Conservation (phyloP, 73 alveolate species). For the Symbiodinium natans region DNA sequence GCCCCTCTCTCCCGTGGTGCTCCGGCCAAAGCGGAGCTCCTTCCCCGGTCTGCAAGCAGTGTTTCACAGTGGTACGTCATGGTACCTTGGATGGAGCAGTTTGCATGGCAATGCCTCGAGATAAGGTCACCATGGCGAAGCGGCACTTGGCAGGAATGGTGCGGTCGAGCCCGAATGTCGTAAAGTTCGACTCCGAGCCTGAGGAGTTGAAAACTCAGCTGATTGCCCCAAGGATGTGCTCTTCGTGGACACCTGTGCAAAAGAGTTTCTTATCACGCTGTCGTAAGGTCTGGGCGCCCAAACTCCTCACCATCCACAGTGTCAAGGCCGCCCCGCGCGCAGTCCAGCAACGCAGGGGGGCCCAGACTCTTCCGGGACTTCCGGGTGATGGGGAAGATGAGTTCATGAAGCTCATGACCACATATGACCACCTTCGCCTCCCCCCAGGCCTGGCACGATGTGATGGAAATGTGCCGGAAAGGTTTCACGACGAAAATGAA, state of each 20-base stretch:
- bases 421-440: no score
- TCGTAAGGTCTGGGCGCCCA: not conserved
- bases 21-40: not conserved
- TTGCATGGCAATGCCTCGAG: no score
- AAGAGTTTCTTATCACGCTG: no score
- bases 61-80: no score
- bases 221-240: not conserved
- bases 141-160: constrained; percentile 63
- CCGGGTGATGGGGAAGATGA: no score
- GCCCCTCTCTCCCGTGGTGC: not conserved
- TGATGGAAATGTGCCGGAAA: constrained; percentile 89
- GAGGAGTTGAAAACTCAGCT: not conserved
- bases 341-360: constrained; percentile 15
- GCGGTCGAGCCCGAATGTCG: constrained; percentile 12
- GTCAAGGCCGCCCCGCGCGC: not conserved
- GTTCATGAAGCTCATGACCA: no score
- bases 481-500: constrained; percentile 76
- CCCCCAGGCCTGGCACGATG: constrained; percentile 88
- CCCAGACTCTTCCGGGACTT: not conserved
- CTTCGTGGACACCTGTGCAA: no score
- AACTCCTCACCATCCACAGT: not conserved
- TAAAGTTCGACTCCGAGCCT: constrained; percentile 14
- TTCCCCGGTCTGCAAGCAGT: not conserved
- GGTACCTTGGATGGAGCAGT: no score
- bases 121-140: constrained; percentile 36